Conservation (phyloP, 1,284 basidiomycete species). For the Mrakiaceae sp. region DNA sequence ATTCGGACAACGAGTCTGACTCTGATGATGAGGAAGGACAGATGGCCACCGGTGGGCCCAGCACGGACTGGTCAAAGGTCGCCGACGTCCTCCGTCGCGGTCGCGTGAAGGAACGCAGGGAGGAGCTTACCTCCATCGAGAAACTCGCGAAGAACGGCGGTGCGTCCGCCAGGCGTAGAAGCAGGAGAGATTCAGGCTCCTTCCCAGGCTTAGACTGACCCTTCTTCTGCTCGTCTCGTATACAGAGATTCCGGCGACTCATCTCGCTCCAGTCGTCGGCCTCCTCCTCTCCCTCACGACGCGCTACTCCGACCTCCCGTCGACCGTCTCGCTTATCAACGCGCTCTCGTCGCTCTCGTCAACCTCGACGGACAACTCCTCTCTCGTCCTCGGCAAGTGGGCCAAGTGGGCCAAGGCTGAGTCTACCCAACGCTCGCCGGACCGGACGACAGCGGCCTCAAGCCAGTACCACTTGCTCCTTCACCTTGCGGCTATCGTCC, state of each 20-base stretch:
- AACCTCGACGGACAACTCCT: no score
- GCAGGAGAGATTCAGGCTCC: neutral
- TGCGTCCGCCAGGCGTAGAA: neutral
- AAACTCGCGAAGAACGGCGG: constrained; percentile 6
- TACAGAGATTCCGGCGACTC: constrained; percentile 6
- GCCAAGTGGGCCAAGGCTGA: no score
- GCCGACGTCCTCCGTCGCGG: constrained; percentile 5
- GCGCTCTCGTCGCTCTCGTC: neutral
- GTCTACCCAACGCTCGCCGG: no score
- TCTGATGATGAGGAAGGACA: neutral
- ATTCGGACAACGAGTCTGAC: constrained; percentile 3
- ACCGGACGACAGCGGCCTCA: no score
- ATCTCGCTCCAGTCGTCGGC: neutral
- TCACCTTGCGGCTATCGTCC: no score
- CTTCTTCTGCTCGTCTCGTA: neutral
- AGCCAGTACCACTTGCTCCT: no score
- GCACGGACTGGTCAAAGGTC: neutral
- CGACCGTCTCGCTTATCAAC: constrained; percentile 7
- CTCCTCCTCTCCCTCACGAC: constrained; percentile 7
- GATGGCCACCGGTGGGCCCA: neutral
- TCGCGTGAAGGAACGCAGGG: neutral
- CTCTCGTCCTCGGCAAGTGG: no score
- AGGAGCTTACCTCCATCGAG: constrained; percentile 1
- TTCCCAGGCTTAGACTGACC: neutral
- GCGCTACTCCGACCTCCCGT: constrained; percentile 9